Evolutionary conservation across 2,329 filamentous ascomycete genomes (phyloP).

Genomic region (Sclerotiophoma versabilis): DNA sequence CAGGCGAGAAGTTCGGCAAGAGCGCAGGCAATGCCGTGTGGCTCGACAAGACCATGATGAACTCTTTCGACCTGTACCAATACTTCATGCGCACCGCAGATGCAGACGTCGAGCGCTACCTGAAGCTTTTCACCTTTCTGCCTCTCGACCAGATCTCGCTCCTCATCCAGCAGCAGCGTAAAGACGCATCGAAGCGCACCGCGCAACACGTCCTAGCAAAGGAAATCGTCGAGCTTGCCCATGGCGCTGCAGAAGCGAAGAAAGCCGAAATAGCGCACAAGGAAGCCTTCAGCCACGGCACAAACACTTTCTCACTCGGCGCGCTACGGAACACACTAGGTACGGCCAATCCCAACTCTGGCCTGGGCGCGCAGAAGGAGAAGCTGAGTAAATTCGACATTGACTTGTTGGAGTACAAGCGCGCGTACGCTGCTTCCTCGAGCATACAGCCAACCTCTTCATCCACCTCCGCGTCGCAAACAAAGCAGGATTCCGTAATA

Average conservation of each 20-base stretch:
- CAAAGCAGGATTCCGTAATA: constrained; percentile 61
- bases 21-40: constrained; percentile 92
- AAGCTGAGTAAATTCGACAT: constrained; percentile 20
- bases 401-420: constrained; percentile 34
- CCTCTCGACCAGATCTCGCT: constrained; percentile 71
- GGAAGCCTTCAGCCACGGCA: constrained; percentile 51
- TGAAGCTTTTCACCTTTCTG: constrained; percentile 91
- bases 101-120: constrained; percentile 77
- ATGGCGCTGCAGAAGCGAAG: constrained; percentile 71
- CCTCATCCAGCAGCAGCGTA: constrained; percentile 71
- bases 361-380: constrained; percentile 7
- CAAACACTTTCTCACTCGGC: constrained; percentile 38
- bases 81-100: constrained; percentile 88
- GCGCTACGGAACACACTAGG: constrained; percentile 32
- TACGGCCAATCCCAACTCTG: constrained; percentile 5
- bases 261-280: constrained; percentile 66
- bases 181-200: constrained; percentile 72
- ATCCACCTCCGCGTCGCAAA: constrained; percentile 12
- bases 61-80: constrained; percentile 83
- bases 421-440: constrained; percentile 31
- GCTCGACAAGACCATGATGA: constrained; percentile 84
- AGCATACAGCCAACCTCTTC: constrained; percentile 19
- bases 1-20: constrained; percentile 93
- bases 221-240: constrained; percentile 81
- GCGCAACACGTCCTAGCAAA: constrained; percentile 85